Conservation (phyloP, 768 basidiomycete species). For the Pleurotus platypus region DNA sequence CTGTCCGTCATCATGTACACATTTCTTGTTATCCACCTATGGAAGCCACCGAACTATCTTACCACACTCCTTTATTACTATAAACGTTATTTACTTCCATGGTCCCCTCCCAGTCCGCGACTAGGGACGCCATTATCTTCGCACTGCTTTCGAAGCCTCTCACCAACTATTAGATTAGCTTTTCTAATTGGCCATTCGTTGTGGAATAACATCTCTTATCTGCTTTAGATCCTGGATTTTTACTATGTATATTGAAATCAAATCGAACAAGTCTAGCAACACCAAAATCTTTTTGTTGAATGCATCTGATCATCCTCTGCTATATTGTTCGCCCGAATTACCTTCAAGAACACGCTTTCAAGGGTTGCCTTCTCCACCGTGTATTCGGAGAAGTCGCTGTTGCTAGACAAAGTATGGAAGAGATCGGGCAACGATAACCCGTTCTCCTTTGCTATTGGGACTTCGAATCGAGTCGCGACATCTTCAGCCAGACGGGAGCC, state of each 20-base stretch:
- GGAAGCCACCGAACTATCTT: slow-evolving; percentile 24
- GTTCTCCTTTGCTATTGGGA: slow-evolving; percentile 34
- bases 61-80: slow-evolving; percentile 18
- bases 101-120: slow-evolving; percentile 7
- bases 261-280: neutral
- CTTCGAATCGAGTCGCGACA: slow-evolving; percentile 63
- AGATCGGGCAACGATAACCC: slow-evolving; percentile 40
- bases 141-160: slow-evolving; percentile 7
- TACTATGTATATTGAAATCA: too few species aligned
- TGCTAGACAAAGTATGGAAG: slow-evolving; percentile 38
- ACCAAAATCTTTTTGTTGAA: slow-evolving; percentile 10
- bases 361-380: slow-evolving; percentile 51
- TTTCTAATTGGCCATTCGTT: slow-evolving; percentile 12
- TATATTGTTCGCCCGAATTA: slow-evolving; percentile 47
- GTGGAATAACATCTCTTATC: slow-evolving; percentile 1
- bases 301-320: slow-evolving; percentile 24
- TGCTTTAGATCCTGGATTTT: neutral
- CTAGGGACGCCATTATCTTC: slow-evolving; percentile 4
- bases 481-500: slow-evolving; percentile 55
- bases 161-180: slow-evolving; percentile 19
- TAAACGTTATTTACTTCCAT: slow-evolving; percentile 11
- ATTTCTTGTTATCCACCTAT: slow-evolving; percentile 13
- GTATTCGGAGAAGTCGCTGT: slow-evolving; percentile 44
- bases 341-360: slow-evolving; percentile 55
- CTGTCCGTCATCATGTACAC: slow-evolving; percentile 13